Percentiles rank a stretch among this genome's conserved stretches.
Evolutionary conservation across 164 flowering plant species (phyloP).

Genomic region (Echeveria elegans): DNA sequence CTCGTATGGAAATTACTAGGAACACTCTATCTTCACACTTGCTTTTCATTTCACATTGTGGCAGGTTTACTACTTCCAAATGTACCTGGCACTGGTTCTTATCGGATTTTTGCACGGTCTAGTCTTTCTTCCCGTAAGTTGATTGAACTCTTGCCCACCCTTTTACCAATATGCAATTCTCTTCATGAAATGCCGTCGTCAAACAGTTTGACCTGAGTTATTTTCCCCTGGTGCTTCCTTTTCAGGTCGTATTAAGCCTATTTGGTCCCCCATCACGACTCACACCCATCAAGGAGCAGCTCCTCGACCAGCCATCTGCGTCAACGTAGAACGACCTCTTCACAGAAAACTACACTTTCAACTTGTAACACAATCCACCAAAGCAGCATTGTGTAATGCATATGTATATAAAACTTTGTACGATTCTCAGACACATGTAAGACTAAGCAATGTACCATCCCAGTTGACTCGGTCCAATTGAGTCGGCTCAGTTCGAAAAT

Average conservation of each 20-base stretch:
- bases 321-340: neutral
- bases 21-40: neutral
- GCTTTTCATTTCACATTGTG: conserved; percentile 11
- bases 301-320: neutral
- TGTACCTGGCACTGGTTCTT: conserved; percentile 82
- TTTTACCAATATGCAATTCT: neutral
- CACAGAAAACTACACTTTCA: neutral
- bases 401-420: neutral
- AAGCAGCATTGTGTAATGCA: neutral
- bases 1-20: neutral
- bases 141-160: neutral
- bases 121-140: conserved; percentile 78
- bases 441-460: too few relatives aligned
- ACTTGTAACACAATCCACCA: neutral
- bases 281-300: neutral
- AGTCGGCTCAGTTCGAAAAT: neutral
- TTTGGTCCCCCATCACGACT: conserved; percentile 9
- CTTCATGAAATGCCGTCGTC: neutral
- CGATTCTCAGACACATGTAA: neutral
- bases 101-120: conserved; percentile 92
- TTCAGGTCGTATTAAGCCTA: conserved; percentile 8
- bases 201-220: too few relatives aligned
- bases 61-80: conserved; percentile 95
- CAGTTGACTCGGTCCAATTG: neutral
- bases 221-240: too few relatives aligned